Conservation (phyloP, 2,329 filamentous ascomycete species). For the Ophidiomyces ophidiicola region DNA sequence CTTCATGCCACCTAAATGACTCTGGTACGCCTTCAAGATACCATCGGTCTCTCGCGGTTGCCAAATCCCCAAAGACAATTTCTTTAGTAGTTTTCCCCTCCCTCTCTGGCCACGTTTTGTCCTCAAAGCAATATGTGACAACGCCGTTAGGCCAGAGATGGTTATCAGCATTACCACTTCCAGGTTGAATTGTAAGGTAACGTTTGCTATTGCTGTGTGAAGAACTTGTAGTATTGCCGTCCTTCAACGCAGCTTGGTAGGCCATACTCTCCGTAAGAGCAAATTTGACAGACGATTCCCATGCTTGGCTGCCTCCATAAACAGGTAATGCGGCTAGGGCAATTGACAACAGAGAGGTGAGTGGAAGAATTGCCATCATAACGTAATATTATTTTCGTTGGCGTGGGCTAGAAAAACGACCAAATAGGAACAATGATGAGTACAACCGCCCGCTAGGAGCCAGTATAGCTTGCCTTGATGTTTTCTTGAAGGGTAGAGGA, state of each 20-base stretch:
- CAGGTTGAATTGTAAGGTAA: neutral
- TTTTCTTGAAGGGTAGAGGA: no score
- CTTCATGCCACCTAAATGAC: neutral
- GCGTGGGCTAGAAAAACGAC: no score
- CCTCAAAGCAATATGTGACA: constrained; percentile 1
- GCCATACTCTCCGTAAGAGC: no score
- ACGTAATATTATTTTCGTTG: no score
- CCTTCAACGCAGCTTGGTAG: no score
- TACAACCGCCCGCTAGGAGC: no score
- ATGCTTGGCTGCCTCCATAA: neutral
- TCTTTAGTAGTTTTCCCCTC: constrained; percentile 1
- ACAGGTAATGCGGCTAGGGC: neutral
- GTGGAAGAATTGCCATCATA: no score
- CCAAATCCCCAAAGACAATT: neutral
- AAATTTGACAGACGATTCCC: constrained; percentile 2
- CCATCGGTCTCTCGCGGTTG: constrained; percentile 1
- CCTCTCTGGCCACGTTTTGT: neutral
- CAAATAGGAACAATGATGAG: no score
- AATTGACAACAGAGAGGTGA: no score
- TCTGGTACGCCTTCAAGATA: neutral
- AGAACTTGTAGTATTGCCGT: no score
- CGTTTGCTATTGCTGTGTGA: no score
- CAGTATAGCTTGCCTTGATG: no score
- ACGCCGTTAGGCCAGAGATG: neutral
- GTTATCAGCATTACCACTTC: neutral